Conservation (phyloP, 2,329 filamentous ascomycete species). For the Aulographum hederae region DNA sequence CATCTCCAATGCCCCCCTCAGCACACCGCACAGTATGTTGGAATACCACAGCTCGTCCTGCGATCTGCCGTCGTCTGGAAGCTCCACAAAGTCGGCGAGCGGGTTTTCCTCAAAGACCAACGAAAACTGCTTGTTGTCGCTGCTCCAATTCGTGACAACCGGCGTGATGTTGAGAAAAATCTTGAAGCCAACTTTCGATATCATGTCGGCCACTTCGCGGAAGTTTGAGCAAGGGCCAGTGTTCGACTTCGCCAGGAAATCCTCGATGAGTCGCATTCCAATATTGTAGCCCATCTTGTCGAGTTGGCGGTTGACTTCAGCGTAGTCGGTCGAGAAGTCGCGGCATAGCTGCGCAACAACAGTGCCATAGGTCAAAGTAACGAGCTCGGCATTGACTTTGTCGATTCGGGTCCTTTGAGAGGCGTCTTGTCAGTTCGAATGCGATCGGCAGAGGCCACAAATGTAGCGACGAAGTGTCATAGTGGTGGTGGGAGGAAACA, state of each 20-base stretch:
- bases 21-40: slow-evolving; percentile 85
- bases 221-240: slow-evolving; percentile 83
- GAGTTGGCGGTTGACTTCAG: slow-evolving; percentile 90
- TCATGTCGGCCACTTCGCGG: slow-evolving; percentile 89
- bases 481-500: too few relatives aligned
- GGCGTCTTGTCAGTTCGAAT: slow-evolving; percentile 2
- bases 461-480: not conserved
- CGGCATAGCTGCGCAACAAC: slow-evolving; percentile 93
- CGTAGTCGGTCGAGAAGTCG: slow-evolving; percentile 87
- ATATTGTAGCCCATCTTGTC: slow-evolving; percentile 99
- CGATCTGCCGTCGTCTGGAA: slow-evolving; percentile 85
- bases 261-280: slow-evolving; percentile 83
- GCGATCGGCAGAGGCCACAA: not conserved
- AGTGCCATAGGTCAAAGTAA: slow-evolving; percentile 93
- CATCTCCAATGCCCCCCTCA: slow-evolving; percentile 89
- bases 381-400: slow-evolving; percentile 94
- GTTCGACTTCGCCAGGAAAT: slow-evolving; percentile 91
- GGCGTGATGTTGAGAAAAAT: slow-evolving; percentile 97
- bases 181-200: slow-evolving; percentile 94
- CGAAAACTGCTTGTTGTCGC: slow-evolving; percentile 90
- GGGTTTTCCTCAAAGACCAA: slow-evolving; percentile 95
- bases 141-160: slow-evolving; percentile 85
- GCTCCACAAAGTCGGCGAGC: slow-evolving; percentile 88
- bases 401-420: slow-evolving; percentile 59
- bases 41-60: slow-evolving; percentile 98